These are phyloP conservation scores for Raddia guianensis DNA, from an alignment of 176 grass and related monocot genomes.

Conservation along the genomic window DNA sequence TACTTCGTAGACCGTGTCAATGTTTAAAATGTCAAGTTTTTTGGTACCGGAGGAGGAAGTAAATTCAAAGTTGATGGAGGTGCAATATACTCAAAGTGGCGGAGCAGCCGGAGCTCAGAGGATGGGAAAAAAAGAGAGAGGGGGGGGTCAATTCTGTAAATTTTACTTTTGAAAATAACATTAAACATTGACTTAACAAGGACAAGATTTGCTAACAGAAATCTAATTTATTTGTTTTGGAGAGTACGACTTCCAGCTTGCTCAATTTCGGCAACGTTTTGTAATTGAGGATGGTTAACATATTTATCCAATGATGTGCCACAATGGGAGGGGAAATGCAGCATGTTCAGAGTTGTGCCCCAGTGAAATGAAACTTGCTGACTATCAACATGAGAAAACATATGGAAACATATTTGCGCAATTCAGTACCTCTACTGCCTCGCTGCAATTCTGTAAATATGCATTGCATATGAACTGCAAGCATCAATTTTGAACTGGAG, in stretches of 20 bases:
- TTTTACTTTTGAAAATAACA: neutral
- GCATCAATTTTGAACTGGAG: neutral
- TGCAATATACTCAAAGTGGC: slow-evolving; percentile 2
- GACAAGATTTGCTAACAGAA: neutral
- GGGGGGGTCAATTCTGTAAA: neutral
- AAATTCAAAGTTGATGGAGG: neutral
- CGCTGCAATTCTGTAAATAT: slow-evolving; percentile 37
- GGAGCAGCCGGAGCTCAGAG: neutral
- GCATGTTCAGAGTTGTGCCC: neutral
- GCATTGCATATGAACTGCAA: slow-evolving; percentile 9
- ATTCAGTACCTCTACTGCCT: neutral
- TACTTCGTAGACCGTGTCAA: no score
- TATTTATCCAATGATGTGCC: slow-evolving; percentile 7
- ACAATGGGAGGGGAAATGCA: neutral
- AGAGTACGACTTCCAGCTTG: neutral
- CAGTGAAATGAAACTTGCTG: neutral
- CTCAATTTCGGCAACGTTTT: neutral
- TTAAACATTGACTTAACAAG: neutral
- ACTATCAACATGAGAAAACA: neutral
- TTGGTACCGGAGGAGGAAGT: no score
- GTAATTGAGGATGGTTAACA: neutral
- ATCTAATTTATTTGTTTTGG: neutral
- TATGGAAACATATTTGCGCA: neutral
- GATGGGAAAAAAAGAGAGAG: no score
- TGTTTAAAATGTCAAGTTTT: no score